A percentile compares a stretch with the other conserved stretches of the same genome.
Conservation (phyloP, 768 basidiomycete species). For the Macrocybe gigantea region DNA sequence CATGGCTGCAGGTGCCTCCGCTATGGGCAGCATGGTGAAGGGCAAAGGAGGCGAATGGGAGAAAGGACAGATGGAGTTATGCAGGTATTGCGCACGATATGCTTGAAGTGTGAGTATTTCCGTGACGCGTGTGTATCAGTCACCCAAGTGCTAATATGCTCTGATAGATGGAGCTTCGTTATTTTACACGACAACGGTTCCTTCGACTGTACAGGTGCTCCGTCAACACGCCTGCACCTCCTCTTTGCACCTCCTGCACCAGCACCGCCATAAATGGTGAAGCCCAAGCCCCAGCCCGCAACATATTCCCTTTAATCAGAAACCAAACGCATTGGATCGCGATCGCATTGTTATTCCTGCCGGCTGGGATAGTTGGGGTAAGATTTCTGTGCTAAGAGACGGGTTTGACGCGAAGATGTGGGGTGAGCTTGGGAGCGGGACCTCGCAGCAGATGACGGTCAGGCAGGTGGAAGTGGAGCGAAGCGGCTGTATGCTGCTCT, state of each 20-base stretch:
- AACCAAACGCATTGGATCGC: conserved; percentile 89
- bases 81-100: conserved; percentile 91
- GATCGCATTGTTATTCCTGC: conserved; percentile 89
- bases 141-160: background rate
- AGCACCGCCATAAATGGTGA: conserved; percentile 58
- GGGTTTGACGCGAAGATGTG: conserved; percentile 82
- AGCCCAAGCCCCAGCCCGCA: conserved; percentile 60
- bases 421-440: conserved; percentile 82
- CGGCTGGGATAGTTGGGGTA: conserved; percentile 99
- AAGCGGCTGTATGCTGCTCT: conserved; percentile 63
- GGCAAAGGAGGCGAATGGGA: conserved; percentile 93
- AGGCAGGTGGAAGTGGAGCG: conserved; percentile 49
- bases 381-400: conserved; percentile 85
- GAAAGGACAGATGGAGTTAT: conserved; percentile 89
- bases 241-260: conserved; percentile 77
- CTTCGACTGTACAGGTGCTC: conserved; percentile 67
- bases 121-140: background rate
- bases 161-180: conserved; percentile 82
- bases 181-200: conserved; percentile 86
- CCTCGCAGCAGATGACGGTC: conserved; percentile 40
- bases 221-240: conserved; percentile 80
- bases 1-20: conserved; percentile 66
- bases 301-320: conserved; percentile 80
- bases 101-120: conserved; percentile 74
- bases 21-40: conserved; percentile 89